phyloP scores from a whole-genome alignment of 2,329 filamentous ascomycete species.

The Fusarium duplospermum region DNA sequence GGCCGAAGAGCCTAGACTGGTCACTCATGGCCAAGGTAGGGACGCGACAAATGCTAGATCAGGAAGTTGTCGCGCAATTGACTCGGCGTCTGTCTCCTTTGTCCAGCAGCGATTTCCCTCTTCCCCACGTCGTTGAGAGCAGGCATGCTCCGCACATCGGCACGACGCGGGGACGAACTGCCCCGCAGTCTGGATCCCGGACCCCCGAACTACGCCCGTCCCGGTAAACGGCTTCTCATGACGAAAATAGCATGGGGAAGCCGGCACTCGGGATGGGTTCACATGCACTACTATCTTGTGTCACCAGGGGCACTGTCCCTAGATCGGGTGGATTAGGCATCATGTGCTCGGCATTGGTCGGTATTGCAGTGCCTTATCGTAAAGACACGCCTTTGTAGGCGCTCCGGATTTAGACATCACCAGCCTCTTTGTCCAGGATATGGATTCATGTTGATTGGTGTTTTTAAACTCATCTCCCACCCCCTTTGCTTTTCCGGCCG shows the following conservation, averaged over 20 bases:
- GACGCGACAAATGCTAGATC: not conserved
- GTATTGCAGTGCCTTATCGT: not conserved
- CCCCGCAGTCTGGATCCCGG: conserved; percentile 27
- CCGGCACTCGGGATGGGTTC: not conserved
- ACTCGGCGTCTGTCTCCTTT: not conserved
- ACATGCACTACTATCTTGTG: not conserved
- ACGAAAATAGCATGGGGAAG: conserved; percentile 8
- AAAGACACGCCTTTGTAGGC: not conserved
- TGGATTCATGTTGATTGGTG: conserved; percentile 16
- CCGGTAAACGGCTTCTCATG: conserved; percentile 5
- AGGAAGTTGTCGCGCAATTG: conserved; percentile 12
- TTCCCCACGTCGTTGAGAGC: conserved; percentile 15
- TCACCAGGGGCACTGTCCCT: not conserved
- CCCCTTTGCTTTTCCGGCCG: conserved; percentile 33
- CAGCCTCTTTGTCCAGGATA: conserved; percentile 20
- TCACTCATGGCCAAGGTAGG: conserved; percentile 30
- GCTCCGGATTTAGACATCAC: not conserved
- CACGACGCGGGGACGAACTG: conserved; percentile 31
- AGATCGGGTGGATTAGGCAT: not conserved
- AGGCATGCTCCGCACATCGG: conserved; percentile 33
- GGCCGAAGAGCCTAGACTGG: conserved; percentile 15
- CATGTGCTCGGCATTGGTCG: conserved; percentile 3
- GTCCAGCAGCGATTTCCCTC: not conserved
- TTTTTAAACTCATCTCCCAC: conserved; percentile 1
- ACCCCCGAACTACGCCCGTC: conserved; percentile 30